A percentile compares a stretch with the other conserved stretches of the same genome.
phyloP scores from a whole-genome alignment of 805 yeast genomes.

The Jamesozyma gamospora region DNA sequence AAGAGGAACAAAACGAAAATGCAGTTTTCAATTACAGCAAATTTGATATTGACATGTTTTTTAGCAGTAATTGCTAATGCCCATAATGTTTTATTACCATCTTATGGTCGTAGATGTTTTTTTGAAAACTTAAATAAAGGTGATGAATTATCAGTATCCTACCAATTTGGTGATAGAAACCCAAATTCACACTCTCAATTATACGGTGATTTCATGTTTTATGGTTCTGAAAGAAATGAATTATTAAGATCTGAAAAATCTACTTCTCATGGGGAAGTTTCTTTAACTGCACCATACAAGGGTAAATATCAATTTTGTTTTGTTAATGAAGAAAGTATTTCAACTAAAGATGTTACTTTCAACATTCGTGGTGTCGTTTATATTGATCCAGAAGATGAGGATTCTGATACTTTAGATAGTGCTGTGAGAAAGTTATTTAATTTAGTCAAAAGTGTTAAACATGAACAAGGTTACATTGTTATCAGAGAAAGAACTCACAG shows the following conservation, averaged over 20 bases:
- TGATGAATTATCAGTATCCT: conserved; percentile 79
- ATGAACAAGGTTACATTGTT: conserved; percentile 84
- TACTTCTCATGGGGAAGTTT: conserved; percentile 73
- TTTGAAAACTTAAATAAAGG: conserved; percentile 71
- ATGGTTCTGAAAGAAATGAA: conserved; percentile 34
- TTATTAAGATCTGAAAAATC: conserved; percentile 41
- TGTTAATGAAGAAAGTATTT: conserved; percentile 67
- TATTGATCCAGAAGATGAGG: conserved; percentile 68
- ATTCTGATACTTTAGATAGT: conserved; percentile 69
- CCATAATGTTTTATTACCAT: conserved; percentile 73
- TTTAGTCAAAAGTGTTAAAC: conserved; percentile 75
- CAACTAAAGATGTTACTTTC: conserved; percentile 85
- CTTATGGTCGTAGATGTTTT: conserved; percentile 81
- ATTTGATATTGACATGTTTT: conserved; percentile 3
- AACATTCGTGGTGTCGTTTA: conserved; percentile 90
- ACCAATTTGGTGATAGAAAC: conserved; percentile 90
- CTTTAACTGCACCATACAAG: conserved; percentile 48
- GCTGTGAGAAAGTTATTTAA: conserved; percentile 70
- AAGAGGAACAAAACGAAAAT: not conserved
- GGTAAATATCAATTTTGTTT: conserved; percentile 88
- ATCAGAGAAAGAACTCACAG: conserved; percentile 96
- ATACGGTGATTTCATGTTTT: conserved; percentile 55
- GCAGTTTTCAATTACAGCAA: conserved; percentile 4
- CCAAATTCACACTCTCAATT: conserved; percentile 58
- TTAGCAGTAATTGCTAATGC: conserved; percentile 33